Percentiles rank a stretch among this genome's conserved stretches.
Evolutionary conservation across 768 basidiomycete genomes (phyloP).

Genomic region (Suillus clintonianus): DNA sequence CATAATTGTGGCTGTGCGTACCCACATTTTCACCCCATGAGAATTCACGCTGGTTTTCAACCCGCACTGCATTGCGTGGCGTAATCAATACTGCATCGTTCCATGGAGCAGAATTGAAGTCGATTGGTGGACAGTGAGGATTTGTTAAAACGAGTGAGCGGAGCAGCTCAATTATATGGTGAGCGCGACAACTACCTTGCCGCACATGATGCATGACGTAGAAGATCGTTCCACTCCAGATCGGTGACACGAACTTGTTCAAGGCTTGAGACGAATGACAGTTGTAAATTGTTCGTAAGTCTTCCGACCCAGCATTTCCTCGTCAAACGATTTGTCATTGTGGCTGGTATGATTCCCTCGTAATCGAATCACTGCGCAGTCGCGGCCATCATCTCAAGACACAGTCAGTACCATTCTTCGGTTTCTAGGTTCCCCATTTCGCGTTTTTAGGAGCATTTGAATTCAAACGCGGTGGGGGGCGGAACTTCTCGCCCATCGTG

Average conservation of each 20-base stretch:
- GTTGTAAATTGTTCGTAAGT: slow-evolving; percentile 33
- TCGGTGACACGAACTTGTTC: slow-evolving; percentile 39
- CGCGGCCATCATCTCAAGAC: no score
- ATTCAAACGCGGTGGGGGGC: no score
- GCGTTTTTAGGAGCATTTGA: no score
- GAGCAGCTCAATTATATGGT: slow-evolving; percentile 34
- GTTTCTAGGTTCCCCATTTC: no score
- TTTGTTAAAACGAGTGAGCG: slow-evolving; percentile 16
- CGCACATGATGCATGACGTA: slow-evolving; percentile 25
- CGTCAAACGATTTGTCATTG: background rate
- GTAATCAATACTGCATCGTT: slow-evolving; percentile 36
- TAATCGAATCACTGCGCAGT: no score
- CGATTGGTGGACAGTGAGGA: slow-evolving; percentile 16
- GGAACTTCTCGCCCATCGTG: no score
- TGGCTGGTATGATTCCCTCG: no score
- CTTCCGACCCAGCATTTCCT: slow-evolving; percentile 19
- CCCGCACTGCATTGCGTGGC: slow-evolving; percentile 36
- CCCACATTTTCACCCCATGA: no score
- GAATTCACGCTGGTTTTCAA: no score
- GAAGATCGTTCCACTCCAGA: slow-evolving; percentile 29
- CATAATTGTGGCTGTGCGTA: no score
- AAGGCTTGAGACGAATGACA: slow-evolving; percentile 37
- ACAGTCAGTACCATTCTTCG: no score
- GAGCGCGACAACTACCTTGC: slow-evolving; percentile 27
- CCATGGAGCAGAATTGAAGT: slow-evolving; percentile 34